Evolutionary conservation across 768 basidiomycete species (phyloP), one percentile per base, ranked within the genome.

Genomic region (Auriscalpium microsporum): DNA sequence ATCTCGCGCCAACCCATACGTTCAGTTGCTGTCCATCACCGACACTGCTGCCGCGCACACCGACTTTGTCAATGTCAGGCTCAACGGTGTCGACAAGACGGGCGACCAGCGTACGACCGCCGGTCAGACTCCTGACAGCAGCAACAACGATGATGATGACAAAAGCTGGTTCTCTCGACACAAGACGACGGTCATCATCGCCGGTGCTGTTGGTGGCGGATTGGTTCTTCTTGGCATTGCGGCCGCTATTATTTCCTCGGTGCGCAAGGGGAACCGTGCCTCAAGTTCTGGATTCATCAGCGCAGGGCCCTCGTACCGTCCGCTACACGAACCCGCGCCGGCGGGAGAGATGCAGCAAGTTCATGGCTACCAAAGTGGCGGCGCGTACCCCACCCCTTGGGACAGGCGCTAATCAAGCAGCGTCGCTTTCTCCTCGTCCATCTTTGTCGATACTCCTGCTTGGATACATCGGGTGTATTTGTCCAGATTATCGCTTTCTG

Each of bases 21-120:
- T 86, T 45, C 86, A 88, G 62, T 69, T 88, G 14, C 73, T 84
- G 45, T 75, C 84, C 0, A 71, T 73, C 8, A 69, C 75, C 50
- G 70, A 80, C 59, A 63, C 69, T 33, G 61, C 72, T 5, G 67
- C 74, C 48, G 63, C 64, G 48, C 72, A 72, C 64, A 17, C 53
- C 19, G 71, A 73, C 56, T 73, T 73, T 56, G 61, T 71, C 33
- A 58, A 58, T 10, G 56, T 65, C 17, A 69, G 72, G 46, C 50
- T 67, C 13, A 53, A 52, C n/a, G 64, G 66, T 16, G 36, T 45
- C 11, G 57, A 56, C 19, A 52, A 55, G n/a, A 59, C 58, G 34
- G 52, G 48, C 11, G 4, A 19, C 13, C 58, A 57, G 37, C 40
- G 40, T 8, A 36, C 33, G 48, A 16, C 48, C 10, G n/a, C 13